Evolutionary conservation across 2,329 filamentous ascomycete genomes (phyloP).

Genomic region (Nemania sp.): DNA sequence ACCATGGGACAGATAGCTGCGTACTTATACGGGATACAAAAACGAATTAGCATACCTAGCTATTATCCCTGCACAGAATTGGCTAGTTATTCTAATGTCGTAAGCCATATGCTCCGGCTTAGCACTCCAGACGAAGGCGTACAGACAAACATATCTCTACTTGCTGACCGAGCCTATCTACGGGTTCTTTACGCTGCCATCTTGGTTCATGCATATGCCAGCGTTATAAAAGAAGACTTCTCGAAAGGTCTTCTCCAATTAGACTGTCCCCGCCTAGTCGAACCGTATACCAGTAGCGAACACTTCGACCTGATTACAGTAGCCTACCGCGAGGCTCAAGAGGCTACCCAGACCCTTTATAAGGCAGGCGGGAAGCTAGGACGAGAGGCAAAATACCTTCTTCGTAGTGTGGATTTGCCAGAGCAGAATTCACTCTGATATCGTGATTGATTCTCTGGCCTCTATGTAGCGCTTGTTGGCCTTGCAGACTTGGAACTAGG

Average conservation of each 20-base stretch:
- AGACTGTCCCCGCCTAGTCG: not conserved
- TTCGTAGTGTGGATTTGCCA: not conserved
- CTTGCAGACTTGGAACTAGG: not conserved
- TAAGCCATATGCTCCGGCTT: conserved; percentile 17
- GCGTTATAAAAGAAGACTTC: not conserved
- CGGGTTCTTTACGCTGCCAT: not conserved
- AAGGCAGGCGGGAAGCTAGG: conserved; percentile 4
- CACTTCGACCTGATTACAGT: not conserved
- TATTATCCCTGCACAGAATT: not conserved
- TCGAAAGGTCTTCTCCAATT: conserved; percentile 14
- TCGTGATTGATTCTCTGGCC: not conserved
- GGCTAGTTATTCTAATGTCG: not conserved
- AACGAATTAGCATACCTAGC: not conserved
- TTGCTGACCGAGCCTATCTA: conserved; percentile 3
- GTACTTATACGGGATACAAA: not conserved
- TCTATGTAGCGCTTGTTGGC: conserved; percentile 8
- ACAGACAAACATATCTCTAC: not conserved
- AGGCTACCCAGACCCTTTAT: conserved; percentile 7
- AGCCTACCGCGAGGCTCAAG: not conserved
- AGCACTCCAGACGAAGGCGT: not conserved
- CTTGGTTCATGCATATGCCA: conserved; percentile 4
- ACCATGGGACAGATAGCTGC: not conserved
- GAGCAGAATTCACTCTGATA: not conserved
- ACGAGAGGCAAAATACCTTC: not conserved
- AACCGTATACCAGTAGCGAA: conserved; percentile 6